Base-by-base conservation (phyloP, 768 basidiomycete species). In the Psilocybe subaeruginosa region DNA sequence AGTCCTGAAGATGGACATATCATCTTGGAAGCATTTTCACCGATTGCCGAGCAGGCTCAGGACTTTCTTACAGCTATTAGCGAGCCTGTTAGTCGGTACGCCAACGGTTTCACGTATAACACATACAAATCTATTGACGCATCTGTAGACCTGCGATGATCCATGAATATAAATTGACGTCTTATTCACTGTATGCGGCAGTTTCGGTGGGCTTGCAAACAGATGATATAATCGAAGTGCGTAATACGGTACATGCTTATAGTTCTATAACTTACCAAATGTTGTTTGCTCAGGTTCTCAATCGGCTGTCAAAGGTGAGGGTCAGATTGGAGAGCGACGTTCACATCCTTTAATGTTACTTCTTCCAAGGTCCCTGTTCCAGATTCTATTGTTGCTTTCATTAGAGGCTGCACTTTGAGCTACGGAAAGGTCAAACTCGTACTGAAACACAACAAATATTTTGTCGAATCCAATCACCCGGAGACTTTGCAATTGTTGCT, bases 341-440 rank as follows among this genome's bases (percentile, higher is more conserved):
- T 54, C 59, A n/a, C 30, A 55, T 61, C 16, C 17, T 51, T 29
- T 54, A 23, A 23, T 17, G 43, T 30, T 49, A 54, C 57, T 9
- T 52, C n/a, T 39, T 46, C 50, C 50, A 72, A 95, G 90, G 95
- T 97, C 8, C 97, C 96, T 2, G 91, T 99, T 5, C 95, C 97
- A 0, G 89, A 93, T 46, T 85, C 83, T 49, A 93, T 99, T 66
- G 84, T 89, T 51, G 80, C 84, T 9, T 93, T 95, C 70, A 99
- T 99, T 67, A 89, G 92, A 67, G 91, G 93, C 63, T 92, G 96
- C 65, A 99, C 97, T 0, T 76, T 95, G 58, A 97, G 96, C 55
- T 99, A 98, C 68, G 97, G 97, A 55, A 99, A 99, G 79, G 93
- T 99, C 73, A 97, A 99, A 71, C 87, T 99, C 51, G 97, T 99